Evolutionary conservation across 352 stramenopile species (phyloP), one percentile per base, ranked within the genome.

Genomic region (Pythium brachiatum): DNA sequence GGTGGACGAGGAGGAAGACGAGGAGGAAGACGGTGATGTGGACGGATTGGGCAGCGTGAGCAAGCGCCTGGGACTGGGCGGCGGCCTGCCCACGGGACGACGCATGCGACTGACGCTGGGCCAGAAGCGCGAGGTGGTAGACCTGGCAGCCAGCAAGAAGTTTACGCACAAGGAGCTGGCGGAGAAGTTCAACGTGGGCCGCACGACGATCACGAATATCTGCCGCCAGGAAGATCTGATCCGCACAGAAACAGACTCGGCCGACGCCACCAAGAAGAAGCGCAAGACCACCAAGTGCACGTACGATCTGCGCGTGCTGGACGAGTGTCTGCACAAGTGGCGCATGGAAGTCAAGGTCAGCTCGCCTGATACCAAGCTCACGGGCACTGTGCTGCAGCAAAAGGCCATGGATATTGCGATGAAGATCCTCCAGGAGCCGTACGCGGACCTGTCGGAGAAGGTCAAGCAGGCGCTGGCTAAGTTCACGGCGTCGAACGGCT

Each of bases 321-420:
- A 92, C 67, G 83, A 94, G 69, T 89, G 79, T 68, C 66, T 94
- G 56, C 83, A 94, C 73, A 94, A 94, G 76, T 92, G 83, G 86
- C 79, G 86, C 47, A 92, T 94, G 83, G 86, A 94, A 64, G 69
- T 89, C 41, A 89, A 89, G 47, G 83, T 94, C 31, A 90, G 78
- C 66, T 89, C 68, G 13, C 85, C 85, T 0, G 85, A 94, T 48
- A 85, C 69, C 18, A 90, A 92, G 67, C 71, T 94, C 64, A 94
- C 85, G 16, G 85, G 85, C 64, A 88, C 81, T 0, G 78, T 89
- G 31, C 69, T 94, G 53, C 85, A 94, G 70, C 79, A 91, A 51
- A 92, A 92, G 44, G 85, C 85, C 51, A 90, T 94, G 79, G 81
- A 94, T 29, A 65, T 94, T 20, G 80, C 81, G n/a, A 74, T 76